Conservation (phyloP, 1,284 basidiomycete species). For the Tremellales sp. region DNA sequence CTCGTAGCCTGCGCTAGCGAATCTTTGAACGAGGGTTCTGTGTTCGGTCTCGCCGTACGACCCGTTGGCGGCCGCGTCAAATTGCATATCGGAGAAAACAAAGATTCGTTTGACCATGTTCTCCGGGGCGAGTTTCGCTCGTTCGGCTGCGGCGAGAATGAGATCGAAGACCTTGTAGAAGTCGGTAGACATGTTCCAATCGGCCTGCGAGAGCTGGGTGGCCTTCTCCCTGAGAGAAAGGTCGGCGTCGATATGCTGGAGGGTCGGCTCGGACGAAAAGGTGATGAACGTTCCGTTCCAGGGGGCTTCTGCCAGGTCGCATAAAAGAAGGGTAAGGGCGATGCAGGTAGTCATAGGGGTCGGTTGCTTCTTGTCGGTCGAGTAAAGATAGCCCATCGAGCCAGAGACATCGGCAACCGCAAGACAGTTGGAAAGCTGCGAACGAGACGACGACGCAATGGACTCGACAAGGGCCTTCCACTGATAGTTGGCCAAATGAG, state of each 20-base stretch:
- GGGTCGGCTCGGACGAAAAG: constrained; percentile 56
- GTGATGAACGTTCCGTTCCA: constrained; percentile 65
- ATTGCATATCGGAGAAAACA: constrained; percentile 74
- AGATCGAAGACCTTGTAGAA: constrained; percentile 35
- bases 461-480: constrained; percentile 60
- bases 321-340: constrained; percentile 62
- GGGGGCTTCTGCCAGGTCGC: constrained; percentile 59
- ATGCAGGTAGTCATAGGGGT: constrained; percentile 60
- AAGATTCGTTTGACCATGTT: constrained; percentile 71
- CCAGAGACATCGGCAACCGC: constrained; percentile 70
- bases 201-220: constrained; percentile 42
- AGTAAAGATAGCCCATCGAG: constrained; percentile 56
- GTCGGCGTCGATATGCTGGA: constrained; percentile 53
- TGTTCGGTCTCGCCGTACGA: constrained; percentile 60
- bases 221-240: constrained; percentile 48
- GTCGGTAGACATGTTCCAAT: constrained; percentile 62
- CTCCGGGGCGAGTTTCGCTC: constrained; percentile 57
- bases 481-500: constrained; percentile 57
- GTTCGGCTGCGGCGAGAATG: constrained; percentile 58
- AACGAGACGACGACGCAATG: constrained; percentile 54
- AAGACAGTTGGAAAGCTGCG: constrained; percentile 57
- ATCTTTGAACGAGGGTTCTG: constrained; percentile 56
- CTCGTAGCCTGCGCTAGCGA: constrained; percentile 60
- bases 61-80: constrained; percentile 50
- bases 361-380: constrained; percentile 10